A percentile compares a stretch with the other conserved stretches of the same genome.
Conservation (phyloP, 192 early-diverging fungal genomes). For the Geranomyces variabilis region DNA sequence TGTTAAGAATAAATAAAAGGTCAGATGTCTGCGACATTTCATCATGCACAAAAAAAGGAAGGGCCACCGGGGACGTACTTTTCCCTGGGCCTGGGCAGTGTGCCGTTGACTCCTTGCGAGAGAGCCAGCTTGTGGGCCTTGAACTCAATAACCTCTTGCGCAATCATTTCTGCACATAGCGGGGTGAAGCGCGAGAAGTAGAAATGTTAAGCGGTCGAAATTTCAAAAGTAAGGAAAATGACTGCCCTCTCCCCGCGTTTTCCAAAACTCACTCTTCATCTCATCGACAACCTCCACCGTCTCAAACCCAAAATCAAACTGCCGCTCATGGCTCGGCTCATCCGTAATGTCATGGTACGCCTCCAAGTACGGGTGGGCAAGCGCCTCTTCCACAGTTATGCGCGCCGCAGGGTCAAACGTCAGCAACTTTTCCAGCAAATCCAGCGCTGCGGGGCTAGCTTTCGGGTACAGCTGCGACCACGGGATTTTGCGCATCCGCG, state of each 20-base stretch:
- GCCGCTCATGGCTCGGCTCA: conserved; percentile 72
- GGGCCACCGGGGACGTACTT: conserved; percentile 31
- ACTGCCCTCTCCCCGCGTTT: no score
- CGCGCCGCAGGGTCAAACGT: conserved; percentile 91
- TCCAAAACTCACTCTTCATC: conserved; percentile 67
- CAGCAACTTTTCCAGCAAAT: conserved; percentile 83
- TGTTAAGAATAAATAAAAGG: conserved; percentile 12
- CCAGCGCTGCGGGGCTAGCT: conserved; percentile 81
- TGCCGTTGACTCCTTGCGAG: conserved; percentile 35
- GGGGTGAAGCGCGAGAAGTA: not conserved
- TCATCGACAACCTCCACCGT: conserved; percentile 72
- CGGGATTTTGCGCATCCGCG: conserved; percentile 85
- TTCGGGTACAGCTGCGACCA: conserved; percentile 86
- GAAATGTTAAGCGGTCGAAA: not conserved
- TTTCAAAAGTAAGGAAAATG: not conserved
- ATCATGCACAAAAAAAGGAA: conserved; percentile 40
- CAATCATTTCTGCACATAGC: conserved; percentile 40
- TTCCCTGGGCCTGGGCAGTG: conserved; percentile 27
- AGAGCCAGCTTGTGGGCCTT: conserved; percentile 61
- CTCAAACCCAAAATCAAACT: conserved; percentile 89
- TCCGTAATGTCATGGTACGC: conserved; percentile 90
- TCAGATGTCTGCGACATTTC: not conserved
- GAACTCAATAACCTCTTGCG: conserved; percentile 49
- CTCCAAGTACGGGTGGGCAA: conserved; percentile 90
- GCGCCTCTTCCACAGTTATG: conserved; percentile 90